These are phyloP conservation scores for Pecoramyces ruminantium DNA, from an alignment of 192 early-diverging fungal genomes.

Conservation along the genomic window DNA sequence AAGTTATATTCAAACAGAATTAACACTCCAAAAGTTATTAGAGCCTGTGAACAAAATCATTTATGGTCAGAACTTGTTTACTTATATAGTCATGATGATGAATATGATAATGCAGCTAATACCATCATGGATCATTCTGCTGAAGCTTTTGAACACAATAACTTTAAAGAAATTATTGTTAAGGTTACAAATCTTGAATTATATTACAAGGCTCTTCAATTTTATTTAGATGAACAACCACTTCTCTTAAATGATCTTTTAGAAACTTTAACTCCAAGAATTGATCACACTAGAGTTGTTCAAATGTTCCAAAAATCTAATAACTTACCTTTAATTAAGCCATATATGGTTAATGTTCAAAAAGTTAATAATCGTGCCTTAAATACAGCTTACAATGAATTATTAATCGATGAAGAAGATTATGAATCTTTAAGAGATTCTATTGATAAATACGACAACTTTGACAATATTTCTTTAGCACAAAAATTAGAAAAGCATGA, in stretches of 20 bases:
- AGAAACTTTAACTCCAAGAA: constrained; percentile 65
- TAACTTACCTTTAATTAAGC: constrained; percentile 92
- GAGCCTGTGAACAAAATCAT: constrained; percentile 78
- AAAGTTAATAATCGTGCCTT: constrained; percentile 83
- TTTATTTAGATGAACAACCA: constrained; percentile 94
- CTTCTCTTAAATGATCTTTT: constrained; percentile 84
- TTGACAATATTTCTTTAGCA: constrained; percentile 83
- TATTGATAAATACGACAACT: constrained; percentile 85
- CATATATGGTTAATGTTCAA: constrained; percentile 91
- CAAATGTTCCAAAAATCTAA: constrained; percentile 96
- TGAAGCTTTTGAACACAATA: constrained; percentile 89
- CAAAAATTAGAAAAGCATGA: constrained; percentile 90
- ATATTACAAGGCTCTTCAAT: constrained; percentile 92
- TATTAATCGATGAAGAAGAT: constrained; percentile 97
- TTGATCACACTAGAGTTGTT: constrained; percentile 95
- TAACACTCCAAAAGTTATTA: constrained; percentile 98
- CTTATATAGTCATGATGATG: constrained; percentile 96
- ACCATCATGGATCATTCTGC: constrained; percentile 91
- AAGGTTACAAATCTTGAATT: constrained; percentile 96
- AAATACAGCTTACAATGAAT: constrained; percentile 87
- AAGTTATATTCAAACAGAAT: constrained; percentile 92
- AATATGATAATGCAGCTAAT: constrained; percentile 92
- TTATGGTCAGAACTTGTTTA: constrained; percentile 96
- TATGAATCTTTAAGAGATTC: constrained; percentile 83
- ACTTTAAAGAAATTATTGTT: constrained; percentile 92